Conservation (phyloP, 2,329 filamentous ascomycete species). For the Colletotrichum agaves region DNA sequence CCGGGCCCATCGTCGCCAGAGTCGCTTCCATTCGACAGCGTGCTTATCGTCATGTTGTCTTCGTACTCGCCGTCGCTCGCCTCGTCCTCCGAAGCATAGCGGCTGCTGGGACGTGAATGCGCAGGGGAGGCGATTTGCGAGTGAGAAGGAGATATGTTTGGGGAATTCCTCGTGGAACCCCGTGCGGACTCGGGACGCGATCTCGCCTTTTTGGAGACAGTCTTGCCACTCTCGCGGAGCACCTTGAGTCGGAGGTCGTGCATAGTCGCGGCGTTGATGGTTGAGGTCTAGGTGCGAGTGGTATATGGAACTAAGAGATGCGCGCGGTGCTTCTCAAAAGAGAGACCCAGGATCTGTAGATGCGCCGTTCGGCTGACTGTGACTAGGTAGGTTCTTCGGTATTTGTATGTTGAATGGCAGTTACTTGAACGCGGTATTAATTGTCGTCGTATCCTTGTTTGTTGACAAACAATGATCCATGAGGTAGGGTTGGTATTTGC, state of each 20-base stretch:
- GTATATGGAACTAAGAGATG: neutral
- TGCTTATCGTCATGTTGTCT: conserved; percentile 58
- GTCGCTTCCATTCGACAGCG: conserved; percentile 54
- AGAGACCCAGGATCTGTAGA: conserved; percentile 4
- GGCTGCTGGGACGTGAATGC: conserved; percentile 69
- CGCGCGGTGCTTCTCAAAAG: conserved; percentile 6
- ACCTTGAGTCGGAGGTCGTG: conserved; percentile 75
- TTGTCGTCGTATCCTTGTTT: conserved; percentile 1
- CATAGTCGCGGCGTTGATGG: conserved; percentile 54
- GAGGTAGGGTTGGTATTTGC: neutral
- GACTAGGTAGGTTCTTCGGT: conserved; percentile 24
- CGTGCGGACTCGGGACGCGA: conserved; percentile 66
- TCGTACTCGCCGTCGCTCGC: conserved; percentile 65
- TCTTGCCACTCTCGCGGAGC: conserved; percentile 77
- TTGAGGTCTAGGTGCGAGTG: neutral
- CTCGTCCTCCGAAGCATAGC: conserved; percentile 73
- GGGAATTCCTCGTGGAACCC: conserved; percentile 67
- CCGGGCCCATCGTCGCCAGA: conserved; percentile 65
- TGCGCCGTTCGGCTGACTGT: neutral
- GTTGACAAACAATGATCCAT: conserved; percentile 19
- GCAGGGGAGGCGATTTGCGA: conserved; percentile 68
- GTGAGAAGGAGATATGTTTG: conserved; percentile 66
- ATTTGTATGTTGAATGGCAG: conserved; percentile 4
- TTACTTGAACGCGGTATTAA: conserved; percentile 11
- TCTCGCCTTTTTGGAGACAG: conserved; percentile 74